Base-by-base conservation (phyloP, 2,329 filamentous ascomycete genomes). In the Teratosphaeria destructans region DNA sequence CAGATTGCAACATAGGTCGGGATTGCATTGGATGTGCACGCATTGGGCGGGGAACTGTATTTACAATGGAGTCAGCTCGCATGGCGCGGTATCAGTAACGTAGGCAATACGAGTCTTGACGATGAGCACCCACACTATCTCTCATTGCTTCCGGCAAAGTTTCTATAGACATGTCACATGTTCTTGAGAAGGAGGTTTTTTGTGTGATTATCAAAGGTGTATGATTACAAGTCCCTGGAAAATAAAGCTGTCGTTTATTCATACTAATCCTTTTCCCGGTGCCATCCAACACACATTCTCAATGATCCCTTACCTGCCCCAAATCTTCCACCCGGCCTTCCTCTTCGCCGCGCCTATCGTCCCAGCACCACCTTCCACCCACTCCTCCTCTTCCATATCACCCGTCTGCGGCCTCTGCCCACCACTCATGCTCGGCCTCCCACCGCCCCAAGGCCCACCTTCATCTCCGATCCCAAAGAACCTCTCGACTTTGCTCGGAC, bases 401-500 rank as follows among this genome's bases (percentile, higher is more conserved):
- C 8, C n/a, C 43, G 19, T 23, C 43, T 49, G 43, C 43, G 43
- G 43, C 43, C 43, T 49, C 16, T 49, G 43, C n/a, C 5, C 43
- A 49, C 43, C 43, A 49, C 43, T 49, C 43, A 49, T 49, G 11
- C 43, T 49, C 4, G 43, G 16, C n/a, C 43, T 49, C 43, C 43
- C 43, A 57, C 62, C 60, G 52, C 59, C 63, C 59, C 60, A 57
- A 6, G 61, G 56, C 54, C 55, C 58, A 27, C 32, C 29, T 4
- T 59, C 61, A 32, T 63, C 62, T 7, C 66, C 63, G 54, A 68
- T 57, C 11, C 71, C 68, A 59, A 72, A 65, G 56, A 72, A 71
- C 23, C 67, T 60, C 37, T 70, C 70, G 3, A 68, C 70, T 57
- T 72, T 72, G 53, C 68, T 71, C 5, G 64, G 62, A 26, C 65